Conservation (phyloP, 805 yeast genomes). For the Wickerhamiella nectarea region DNA sequence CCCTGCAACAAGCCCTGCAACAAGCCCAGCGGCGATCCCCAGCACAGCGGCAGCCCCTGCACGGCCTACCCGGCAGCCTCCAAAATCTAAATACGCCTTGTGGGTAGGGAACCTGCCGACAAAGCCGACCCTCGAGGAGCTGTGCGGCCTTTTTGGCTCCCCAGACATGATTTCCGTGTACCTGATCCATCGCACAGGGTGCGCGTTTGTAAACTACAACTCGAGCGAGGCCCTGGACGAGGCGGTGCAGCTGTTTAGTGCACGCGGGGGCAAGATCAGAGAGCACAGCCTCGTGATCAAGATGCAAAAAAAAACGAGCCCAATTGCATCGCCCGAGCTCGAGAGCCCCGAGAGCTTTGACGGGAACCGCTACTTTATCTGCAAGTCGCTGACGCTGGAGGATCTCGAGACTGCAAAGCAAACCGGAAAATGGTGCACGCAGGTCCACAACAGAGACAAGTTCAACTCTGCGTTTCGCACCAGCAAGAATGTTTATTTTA, state of each 20-base stretch:
- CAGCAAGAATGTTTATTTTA: slow-evolving; percentile 26
- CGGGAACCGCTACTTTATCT: slow-evolving; percentile 27
- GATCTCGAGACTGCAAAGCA: slow-evolving; percentile 27
- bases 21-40: too few relatives aligned
- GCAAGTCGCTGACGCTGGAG: slow-evolving; percentile 29
- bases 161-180: slow-evolving; percentile 28
- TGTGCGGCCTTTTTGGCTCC: slow-evolving; percentile 28
- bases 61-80: slow-evolving; percentile 19
- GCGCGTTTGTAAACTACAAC: slow-evolving; percentile 31
- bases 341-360: slow-evolving; percentile 6
- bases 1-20: too few relatives aligned
- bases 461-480: slow-evolving; percentile 27
- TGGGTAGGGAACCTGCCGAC: slow-evolving; percentile 36
- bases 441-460: slow-evolving; percentile 28
- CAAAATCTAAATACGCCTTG: slow-evolving; percentile 29
- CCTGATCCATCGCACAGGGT: slow-evolving; percentile 29
- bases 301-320: slow-evolving; percentile 11
- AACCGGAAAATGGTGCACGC: slow-evolving; percentile 30
- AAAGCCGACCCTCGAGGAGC: slow-evolving; percentile 25
- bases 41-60: slow-evolving; percentile 1
- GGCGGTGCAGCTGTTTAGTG: slow-evolving; percentile 21
- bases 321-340: background rate
- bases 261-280: slow-evolving; percentile 23
- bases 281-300: slow-evolving; percentile 27
- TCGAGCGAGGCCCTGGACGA: slow-evolving; percentile 23